phyloP scores from a whole-genome alignment of 306 rosid species.

The Alnus rubra region DNA sequence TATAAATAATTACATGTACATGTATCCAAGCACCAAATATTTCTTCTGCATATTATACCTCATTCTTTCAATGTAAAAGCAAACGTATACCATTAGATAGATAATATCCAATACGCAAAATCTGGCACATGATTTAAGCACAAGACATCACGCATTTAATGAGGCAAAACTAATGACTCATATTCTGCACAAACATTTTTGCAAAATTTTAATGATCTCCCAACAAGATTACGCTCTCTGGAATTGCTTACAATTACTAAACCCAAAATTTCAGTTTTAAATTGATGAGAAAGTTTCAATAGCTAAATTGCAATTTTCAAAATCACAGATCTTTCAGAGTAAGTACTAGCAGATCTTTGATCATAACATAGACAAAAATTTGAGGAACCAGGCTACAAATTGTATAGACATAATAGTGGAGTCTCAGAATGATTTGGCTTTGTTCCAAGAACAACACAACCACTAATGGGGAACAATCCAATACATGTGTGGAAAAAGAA shows the following conservation, averaged over 20 bases:
- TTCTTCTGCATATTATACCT: not conserved
- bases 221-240: not conserved
- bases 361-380: not conserved
- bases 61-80: not conserved
- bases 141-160: not conserved
- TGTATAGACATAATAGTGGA: not conserved
- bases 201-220: not conserved
- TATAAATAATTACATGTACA: not conserved
- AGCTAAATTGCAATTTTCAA: not conserved
- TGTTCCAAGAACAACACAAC: not conserved
- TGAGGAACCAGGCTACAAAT: not conserved
- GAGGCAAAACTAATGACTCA: not conserved
- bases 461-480: not conserved
- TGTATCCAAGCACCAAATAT: not conserved
- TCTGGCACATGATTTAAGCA: not conserved
- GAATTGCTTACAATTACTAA: not conserved
- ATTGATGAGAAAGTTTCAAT: not conserved
- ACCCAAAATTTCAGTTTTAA: not conserved
- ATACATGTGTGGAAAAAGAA: not conserved
- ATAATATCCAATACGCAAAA: not conserved
- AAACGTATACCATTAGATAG: not conserved
- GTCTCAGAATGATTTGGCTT: not conserved
- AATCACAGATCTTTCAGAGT: not conserved
- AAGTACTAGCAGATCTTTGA: not conserved
- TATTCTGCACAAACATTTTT: not conserved